Conservation (phyloP, 192 early-diverging fungal genomes). For the Linnemannia elongata region DNA sequence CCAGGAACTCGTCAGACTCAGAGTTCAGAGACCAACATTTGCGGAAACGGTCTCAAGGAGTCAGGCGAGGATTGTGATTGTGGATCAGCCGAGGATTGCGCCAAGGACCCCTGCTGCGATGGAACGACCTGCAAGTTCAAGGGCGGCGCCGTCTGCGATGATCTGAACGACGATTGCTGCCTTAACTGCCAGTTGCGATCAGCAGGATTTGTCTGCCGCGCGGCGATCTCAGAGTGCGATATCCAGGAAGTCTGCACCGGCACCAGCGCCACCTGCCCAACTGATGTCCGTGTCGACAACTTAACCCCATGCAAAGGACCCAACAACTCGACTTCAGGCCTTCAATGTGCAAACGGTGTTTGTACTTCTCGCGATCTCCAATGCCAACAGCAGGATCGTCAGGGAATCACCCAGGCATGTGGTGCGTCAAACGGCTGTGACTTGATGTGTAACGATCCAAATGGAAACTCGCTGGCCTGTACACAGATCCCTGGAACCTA, state of each 20-base stretch:
- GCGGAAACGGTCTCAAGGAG: constrained; percentile 95
- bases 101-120: constrained; percentile 86
- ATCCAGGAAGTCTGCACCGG: constrained; percentile 84
- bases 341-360: constrained; percentile 77
- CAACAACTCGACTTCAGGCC: constrained; percentile 49
- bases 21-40: constrained; percentile 72
- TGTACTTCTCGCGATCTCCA: constrained; percentile 83
- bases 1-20: constrained; percentile 45
- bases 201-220: constrained; percentile 76
- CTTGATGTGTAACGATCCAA: constrained; percentile 72
- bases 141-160: constrained; percentile 78
- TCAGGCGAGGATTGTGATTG: constrained; percentile 94
- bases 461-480: constrained; percentile 29
- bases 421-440: constrained; percentile 73
- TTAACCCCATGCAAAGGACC: constrained; percentile 68
- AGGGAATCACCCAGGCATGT: constrained; percentile 70
- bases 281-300: constrained; percentile 75
- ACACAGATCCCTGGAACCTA: constrained; percentile 59
- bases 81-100: constrained; percentile 76
- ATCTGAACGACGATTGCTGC: constrained; percentile 91
- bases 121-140: constrained; percentile 87
- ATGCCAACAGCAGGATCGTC: constrained; percentile 68
- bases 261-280: constrained; percentile 75
- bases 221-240: constrained; percentile 85
- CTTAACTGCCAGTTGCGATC: constrained; percentile 73